Evolutionary conservation across 2,329 filamentous ascomycete species (phyloP), one percentile per base, ranked within the genome.

Genomic region (Ceratocystiopsis sp.): DNA sequence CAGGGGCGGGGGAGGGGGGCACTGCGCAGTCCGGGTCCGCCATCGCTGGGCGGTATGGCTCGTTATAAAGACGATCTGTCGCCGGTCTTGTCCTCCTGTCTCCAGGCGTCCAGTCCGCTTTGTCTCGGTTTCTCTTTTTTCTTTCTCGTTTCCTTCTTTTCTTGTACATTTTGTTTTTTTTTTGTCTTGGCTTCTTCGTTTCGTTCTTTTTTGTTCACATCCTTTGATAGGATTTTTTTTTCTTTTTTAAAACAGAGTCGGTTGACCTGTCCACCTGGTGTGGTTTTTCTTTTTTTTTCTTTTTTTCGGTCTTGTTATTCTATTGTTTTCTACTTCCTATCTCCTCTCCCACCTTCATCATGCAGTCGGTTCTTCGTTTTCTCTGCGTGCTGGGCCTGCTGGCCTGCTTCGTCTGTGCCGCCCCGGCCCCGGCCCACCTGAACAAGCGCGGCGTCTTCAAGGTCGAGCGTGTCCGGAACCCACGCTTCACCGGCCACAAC

Each of bases 361-460:
- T 56, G 53, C 53, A 49, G 38, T 51, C 52, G 8, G 43, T 51
- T 5, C 37, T 55, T 32, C 51, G 48, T 42, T 21, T 53, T 3
- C 40, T 59, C 44, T 49, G 68, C 49, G 52, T 71, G 46, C 53
- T 70, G 48, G 61, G 66, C 55, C 56, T 74, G 46, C 54, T 73
- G 50, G 61, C 66, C 43, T 52, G 67, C 37, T 52, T 67, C 38
- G 63, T 42, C 12, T 61, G 44, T 55, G 64, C 61, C 39, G 57
- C 70, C 36, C 66, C 71, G 25, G 64, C 63, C 29, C 65, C 66
- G 5, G 39, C 45, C 48, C 55, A 50, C 55, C 52, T 34, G 5
- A 18, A 70, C 10, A 55, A 65, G 49, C 73, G 71, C 55, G 65
- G 69, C 18, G 74, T 73, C 9, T 82, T 80, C 62, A 73, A 69